Conservation (phyloP, 2,329 filamentous ascomycete species). For the Neonectria neomacrospora region DNA sequence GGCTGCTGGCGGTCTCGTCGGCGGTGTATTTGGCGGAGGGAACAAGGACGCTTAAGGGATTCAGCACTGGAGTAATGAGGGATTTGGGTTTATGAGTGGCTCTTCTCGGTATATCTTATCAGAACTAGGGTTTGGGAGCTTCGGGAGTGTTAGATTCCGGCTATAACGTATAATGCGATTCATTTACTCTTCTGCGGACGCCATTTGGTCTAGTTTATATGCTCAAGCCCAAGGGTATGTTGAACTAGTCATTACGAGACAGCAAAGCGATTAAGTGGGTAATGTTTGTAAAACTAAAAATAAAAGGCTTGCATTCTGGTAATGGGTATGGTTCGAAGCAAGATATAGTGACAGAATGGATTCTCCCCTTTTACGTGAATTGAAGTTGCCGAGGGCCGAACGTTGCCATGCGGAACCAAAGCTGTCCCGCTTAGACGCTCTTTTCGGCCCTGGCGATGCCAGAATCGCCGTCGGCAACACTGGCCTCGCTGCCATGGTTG, state of each 20-base stretch:
- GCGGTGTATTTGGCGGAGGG: constrained; percentile 49
- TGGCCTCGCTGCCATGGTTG: constrained; percentile 10
- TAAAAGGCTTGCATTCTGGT: constrained; percentile 21
- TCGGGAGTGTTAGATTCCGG: not conserved
- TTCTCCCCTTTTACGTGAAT: constrained; percentile 16
- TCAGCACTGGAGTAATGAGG: not conserved
- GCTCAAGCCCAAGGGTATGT: not conserved
- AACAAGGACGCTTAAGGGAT: constrained; percentile 31
- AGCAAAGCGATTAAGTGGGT: constrained; percentile 21
- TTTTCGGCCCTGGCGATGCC: constrained; percentile 29
- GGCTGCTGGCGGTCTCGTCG: constrained; percentile 46
- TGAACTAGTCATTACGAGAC: not conserved
- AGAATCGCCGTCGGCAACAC: constrained; percentile 26
- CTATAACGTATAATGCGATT: not conserved
- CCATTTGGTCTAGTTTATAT: not conserved
- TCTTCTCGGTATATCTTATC: not conserved
- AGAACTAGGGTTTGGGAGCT: not conserved
- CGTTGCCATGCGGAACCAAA: not conserved
- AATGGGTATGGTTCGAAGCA: constrained; percentile 24
- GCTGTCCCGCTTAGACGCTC: constrained; percentile 23
- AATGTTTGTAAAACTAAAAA: no score
- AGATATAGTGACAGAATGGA: constrained; percentile 19
- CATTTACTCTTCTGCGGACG: not conserved
- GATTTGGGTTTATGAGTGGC: not conserved
- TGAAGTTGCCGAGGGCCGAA: constrained; percentile 14